A percentile compares a stretch with the other conserved stretches of the same genome.
phyloP scores from a whole-genome alignment of 768 basidiomycete species.

The Fomitopsis pulvina region DNA sequence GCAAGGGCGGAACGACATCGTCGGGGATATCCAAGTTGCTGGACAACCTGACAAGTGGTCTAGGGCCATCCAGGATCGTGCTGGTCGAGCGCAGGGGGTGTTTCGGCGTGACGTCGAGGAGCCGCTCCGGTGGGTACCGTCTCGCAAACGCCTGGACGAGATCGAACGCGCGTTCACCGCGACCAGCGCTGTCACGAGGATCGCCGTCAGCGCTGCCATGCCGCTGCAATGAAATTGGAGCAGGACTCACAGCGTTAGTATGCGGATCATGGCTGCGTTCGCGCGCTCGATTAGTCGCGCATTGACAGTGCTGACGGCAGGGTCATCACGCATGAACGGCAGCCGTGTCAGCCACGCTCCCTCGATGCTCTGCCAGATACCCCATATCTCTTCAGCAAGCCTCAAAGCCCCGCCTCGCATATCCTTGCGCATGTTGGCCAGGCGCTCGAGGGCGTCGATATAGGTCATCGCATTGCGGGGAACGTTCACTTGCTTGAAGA shows the following conservation, averaged over 20 bases:
- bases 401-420: conserved; percentile 42
- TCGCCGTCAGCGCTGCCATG: conserved; percentile 2
- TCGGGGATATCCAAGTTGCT: conserved; percentile 57
- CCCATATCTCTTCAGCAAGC: conserved; percentile 63
- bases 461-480: conserved; percentile 47
- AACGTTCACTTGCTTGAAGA: conserved; percentile 40
- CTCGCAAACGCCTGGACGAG: conserved; percentile 55
- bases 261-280: conserved; percentile 61
- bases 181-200: conserved; percentile 32
- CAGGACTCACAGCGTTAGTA: conserved; percentile 50
- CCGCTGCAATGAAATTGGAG: background rate
- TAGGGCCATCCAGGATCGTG: conserved; percentile 42
- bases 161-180: conserved; percentile 45
- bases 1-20: conserved; percentile 71
- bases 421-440: conserved; percentile 38
- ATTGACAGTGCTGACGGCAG: conserved; percentile 15
- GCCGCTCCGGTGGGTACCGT: conserved; percentile 52
- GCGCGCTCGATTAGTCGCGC: conserved; percentile 61
- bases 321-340: conserved; percentile 22
- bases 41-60: conserved; percentile 69
- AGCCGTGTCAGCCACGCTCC: conserved; percentile 24
- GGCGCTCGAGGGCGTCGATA: conserved; percentile 61
- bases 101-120: conserved; percentile 31
- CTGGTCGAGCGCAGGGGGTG: conserved; percentile 51
- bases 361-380: conserved; percentile 51